Percentiles rank a stretch among this genome's conserved stretches.
Conservation (phyloP, 208 protist species). For the Trypanosoma theileri region DNA sequence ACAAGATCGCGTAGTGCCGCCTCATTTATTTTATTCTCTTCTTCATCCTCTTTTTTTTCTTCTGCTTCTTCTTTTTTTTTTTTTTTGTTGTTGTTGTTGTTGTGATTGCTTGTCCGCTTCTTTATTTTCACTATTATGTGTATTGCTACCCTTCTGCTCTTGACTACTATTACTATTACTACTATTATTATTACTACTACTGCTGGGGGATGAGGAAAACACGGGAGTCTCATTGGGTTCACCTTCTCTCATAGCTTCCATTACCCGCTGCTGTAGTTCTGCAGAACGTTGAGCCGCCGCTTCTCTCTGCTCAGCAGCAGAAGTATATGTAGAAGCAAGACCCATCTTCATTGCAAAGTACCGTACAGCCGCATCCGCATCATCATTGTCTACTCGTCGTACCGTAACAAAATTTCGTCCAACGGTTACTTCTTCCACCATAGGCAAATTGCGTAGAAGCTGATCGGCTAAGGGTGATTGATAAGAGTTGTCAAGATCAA, state of each 20-base stretch:
- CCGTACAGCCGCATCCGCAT: slow-evolving; percentile 58
- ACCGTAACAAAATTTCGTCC: slow-evolving; percentile 79
- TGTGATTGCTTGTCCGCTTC: too few relatives aligned
- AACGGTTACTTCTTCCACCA: slow-evolving; percentile 90
- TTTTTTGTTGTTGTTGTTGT: slow-evolving; percentile 16
- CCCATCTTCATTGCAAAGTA: slow-evolving; percentile 59
- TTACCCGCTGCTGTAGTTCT: slow-evolving; percentile 50
- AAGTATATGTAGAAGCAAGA: not conserved
- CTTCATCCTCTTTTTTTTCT: slow-evolving; percentile 19
- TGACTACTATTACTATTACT: not conserved
- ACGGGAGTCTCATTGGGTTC: too few relatives aligned
- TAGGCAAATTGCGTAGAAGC: slow-evolving; percentile 68
- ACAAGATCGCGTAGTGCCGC: slow-evolving; percentile 59
- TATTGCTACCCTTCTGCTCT: not conserved
- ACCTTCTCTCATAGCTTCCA: slow-evolving; percentile 26
- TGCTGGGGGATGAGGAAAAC: not conserved
- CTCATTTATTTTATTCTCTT: slow-evolving; percentile 58
- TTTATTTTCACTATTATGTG: not conserved
- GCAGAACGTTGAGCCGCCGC: slow-evolving; percentile 49
- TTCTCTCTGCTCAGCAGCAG: slow-evolving; percentile 3
- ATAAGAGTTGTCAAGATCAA: slow-evolving; percentile 74
- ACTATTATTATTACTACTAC: not conserved
- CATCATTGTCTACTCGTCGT: slow-evolving; percentile 55
- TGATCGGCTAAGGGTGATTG: slow-evolving; percentile 76
- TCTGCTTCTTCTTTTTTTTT: slow-evolving; percentile 44